phyloP scores from a whole-genome alignment of 192 early-diverging fungal genomes.

The Dissophora ornata region DNA sequence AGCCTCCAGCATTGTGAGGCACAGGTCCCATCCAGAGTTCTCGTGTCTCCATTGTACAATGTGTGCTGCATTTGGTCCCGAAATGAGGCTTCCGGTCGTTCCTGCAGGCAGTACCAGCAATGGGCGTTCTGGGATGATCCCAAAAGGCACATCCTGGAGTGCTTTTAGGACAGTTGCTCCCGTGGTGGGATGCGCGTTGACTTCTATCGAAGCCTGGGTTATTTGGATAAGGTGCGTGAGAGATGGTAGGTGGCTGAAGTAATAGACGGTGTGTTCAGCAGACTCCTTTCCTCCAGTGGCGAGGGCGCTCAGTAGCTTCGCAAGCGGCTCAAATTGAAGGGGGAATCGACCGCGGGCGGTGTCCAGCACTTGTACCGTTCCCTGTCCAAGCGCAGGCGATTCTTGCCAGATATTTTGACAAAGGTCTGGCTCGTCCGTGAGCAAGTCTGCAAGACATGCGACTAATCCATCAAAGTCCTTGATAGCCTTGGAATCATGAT shows the following conservation, averaged over 20 bases:
- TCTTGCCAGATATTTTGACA: constrained; percentile 32
- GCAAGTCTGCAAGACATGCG: constrained; percentile 21
- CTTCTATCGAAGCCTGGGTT: constrained; percentile 13
- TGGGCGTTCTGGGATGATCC: constrained; percentile 18
- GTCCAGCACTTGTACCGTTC: constrained; percentile 37
- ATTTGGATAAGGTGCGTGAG: constrained; percentile 30
- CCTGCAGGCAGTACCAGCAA: constrained; percentile 43
- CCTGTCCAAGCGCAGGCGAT: constrained; percentile 25
- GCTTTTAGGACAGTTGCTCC: constrained; percentile 31
- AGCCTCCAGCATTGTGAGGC: constrained; percentile 20
- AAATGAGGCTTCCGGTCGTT: constrained; percentile 31
- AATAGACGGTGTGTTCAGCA: constrained; percentile 35
- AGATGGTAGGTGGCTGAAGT: constrained; percentile 34
- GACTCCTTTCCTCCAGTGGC: constrained; percentile 32
- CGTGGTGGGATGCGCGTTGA: constrained; percentile 8
- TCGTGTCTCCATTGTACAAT: constrained; percentile 35
- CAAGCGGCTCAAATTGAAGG: constrained; percentile 33
- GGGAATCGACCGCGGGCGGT: constrained; percentile 50
- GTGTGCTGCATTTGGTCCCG: constrained; percentile 36
- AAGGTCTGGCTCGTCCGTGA: constrained; percentile 24
- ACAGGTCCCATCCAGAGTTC: constrained; percentile 42
- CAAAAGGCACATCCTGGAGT: constrained; percentile 24
- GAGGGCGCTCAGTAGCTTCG: constrained; percentile 38
- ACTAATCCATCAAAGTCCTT: constrained; percentile 46
- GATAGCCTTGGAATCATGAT: constrained; percentile 24